Percentiles rank a stretch among this genome's conserved stretches.
Conservation (phyloP, 2,329 filamentous ascomycete species). For the Penicillium decumbens region DNA sequence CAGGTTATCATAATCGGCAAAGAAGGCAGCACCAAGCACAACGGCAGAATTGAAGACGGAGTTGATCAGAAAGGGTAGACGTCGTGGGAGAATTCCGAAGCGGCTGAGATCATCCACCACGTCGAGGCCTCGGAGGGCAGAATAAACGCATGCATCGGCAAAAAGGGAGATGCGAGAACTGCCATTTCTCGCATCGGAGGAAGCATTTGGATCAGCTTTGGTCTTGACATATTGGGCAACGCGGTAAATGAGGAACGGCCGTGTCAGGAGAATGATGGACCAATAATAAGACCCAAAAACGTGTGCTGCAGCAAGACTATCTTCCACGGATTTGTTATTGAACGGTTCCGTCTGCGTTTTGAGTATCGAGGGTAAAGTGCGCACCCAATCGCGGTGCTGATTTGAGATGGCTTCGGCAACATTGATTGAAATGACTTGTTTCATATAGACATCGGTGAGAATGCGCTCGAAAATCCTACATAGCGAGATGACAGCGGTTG, state of each 20-base stretch:
- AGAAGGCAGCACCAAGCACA: conserved; percentile 44
- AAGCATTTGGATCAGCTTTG: conserved; percentile 20
- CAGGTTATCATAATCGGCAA: conserved; percentile 44
- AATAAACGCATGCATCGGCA: conserved; percentile 44
- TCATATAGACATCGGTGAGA: conserved; percentile 43
- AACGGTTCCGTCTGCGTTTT: conserved; percentile 46
- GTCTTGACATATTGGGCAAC: conserved; percentile 40
- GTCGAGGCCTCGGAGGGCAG: conserved; percentile 40
- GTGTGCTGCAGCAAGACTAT: conserved; percentile 46
- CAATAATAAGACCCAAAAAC: conserved; percentile 52
- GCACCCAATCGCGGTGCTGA: conserved; percentile 42
- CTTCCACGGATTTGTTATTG: conserved; percentile 37
- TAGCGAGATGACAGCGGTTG: conserved; percentile 45
- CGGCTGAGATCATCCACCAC: conserved; percentile 37
- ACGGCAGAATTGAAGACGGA: conserved; percentile 45
- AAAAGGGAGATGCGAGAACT: conserved; percentile 34
- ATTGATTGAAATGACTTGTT: conserved; percentile 41
- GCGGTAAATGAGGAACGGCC: conserved; percentile 52
- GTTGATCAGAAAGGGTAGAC: conserved; percentile 46
- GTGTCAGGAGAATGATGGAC: conserved; percentile 51
- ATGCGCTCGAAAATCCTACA: conserved; percentile 43
- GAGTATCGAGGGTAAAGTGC: conserved; percentile 41
- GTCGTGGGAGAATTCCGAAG: conserved; percentile 36
- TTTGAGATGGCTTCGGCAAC: conserved; percentile 42
- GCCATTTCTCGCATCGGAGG: conserved; percentile 20